Base-by-base conservation (phyloP, 345 rosid species). In the Acer yangbiense region DNA sequence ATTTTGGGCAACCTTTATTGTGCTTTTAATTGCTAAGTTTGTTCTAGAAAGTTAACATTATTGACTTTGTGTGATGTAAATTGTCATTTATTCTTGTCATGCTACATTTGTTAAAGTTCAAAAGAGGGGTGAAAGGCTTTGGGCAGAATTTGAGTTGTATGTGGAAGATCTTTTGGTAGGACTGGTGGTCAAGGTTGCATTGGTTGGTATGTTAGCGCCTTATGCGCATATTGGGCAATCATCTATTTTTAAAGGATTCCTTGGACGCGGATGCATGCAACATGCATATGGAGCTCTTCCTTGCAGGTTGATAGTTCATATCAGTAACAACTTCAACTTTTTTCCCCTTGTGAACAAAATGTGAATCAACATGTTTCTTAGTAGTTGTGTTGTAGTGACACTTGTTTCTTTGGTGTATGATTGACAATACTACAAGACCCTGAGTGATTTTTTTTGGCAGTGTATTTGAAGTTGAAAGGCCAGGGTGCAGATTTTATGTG, bases 121-220 rank as follows among this genome's bases (percentile, higher is more conserved):
- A 75, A 92, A 89, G 79, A 91, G 98, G 85, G 97, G 98, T 3
- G 88, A 96, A 63, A 93, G 92, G 78, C 92, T 96, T 58, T 96
- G 97, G 99, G 88, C 92, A 0, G 98, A 94, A 83, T 96, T 96
- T 76, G 97, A 94, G 91, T 69, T 94, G 83, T 96, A 91, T 83
- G 90, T 90, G 41, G 98, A 97, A 25, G 98, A 94, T 90, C 88
- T 92, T 66, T 83, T 92, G 69, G 98, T 96, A 25, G 98, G 98
- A 64, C 84, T 90, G 43, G 98, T 94, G 21, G 97, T 92, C 63
- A 88, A 91, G 50, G 67, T 92, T 79, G 98, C 99, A 76, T 82
- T 96, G 74, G 99, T 94, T 66, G 97, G 97, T 77, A 91, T 94
- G 98, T 65, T 96, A 71, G 98, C 99, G 9, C 99, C 99, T 61